Conservation (phyloP, 805 yeast species). For the Yarrowia sp. region DNA sequence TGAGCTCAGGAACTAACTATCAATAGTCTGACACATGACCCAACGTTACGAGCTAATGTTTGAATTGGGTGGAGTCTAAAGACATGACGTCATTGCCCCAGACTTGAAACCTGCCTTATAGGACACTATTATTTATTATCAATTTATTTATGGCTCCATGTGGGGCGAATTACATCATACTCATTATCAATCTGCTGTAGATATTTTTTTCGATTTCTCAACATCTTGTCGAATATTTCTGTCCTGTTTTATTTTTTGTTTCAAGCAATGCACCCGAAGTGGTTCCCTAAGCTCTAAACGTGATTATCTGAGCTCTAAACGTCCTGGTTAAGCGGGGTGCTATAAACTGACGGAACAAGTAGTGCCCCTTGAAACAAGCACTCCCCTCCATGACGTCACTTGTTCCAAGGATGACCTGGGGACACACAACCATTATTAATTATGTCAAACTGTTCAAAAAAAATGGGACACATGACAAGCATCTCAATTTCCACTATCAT, state of each 20-base stretch:
- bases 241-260: no score
- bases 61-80: background rate
- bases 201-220: no score
- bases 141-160: background rate
- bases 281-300: no score
- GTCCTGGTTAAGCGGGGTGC: no score
- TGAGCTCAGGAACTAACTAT: no score
- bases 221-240: no score
- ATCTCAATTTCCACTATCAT: no score
- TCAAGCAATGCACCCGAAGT: no score
- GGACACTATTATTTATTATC: background rate
- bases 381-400: background rate
- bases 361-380: background rate
- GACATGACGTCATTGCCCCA: background rate
- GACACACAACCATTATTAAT: background rate
- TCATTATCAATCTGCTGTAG: no score
- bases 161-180: background rate
- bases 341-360: no score
- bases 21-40: background rate
- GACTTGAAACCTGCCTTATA: background rate
- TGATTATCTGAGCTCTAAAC: no score
- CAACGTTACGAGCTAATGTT: slow-evolving; percentile 1
- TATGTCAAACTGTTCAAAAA: background rate
- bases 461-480: background rate
- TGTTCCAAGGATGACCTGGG: background rate